Base-by-base conservation (phyloP, 768 basidiomycete genomes). In the Artomyces pyxidatus region DNA sequence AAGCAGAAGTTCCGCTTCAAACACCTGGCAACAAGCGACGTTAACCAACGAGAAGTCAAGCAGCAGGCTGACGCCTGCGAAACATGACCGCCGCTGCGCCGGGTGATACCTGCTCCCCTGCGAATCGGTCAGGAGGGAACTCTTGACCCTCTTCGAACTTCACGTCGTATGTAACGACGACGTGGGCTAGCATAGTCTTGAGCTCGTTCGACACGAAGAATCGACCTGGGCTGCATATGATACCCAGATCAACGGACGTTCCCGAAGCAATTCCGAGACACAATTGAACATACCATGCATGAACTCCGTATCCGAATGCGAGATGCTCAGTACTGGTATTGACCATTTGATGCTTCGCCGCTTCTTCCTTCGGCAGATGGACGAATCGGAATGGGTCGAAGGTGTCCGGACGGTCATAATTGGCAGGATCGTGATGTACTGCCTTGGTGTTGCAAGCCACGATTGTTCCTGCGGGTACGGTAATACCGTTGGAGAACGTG, bases 301-400 rank as follows among this genome's bases (percentile, higher is more conserved):
- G 63, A 26, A 54, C 52, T 14, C 64, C 63, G 26, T 55, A 51
- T 1, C 62, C 64, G 43, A 65, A 65, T 2, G 62, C 19, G 17
- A 63, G 25, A 46, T 57, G 61, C 23, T 61, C 56, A 11, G 40
- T 10, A 4, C 52, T 47, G 3, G 69, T 66, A n/a, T 66, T 64
- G 19, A 63, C 63, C 37, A 68, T 64, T 42, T 67, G 68, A 38
- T 70, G 59, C 49, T 65, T 69, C 2, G 42, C 51, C n/a, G n/a
- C n/a, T 1, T 64, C 57, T 29, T 49, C 54, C n/a, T 71, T 62
- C 41, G 63, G 55, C 54, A 68, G 61, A 11, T 66, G 58, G 0
- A 66, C 61, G 55, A 76, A 80, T 2, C 79, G 74, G 60, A 75
- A 77, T 0, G 71, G 71, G 32, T 77, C 68, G 51, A 81, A 68